Evolutionary conservation across 1,139 yeast species (phyloP), one percentile per base, ranked within the genome.

Genomic region (Petasospora rhodanensis): DNA sequence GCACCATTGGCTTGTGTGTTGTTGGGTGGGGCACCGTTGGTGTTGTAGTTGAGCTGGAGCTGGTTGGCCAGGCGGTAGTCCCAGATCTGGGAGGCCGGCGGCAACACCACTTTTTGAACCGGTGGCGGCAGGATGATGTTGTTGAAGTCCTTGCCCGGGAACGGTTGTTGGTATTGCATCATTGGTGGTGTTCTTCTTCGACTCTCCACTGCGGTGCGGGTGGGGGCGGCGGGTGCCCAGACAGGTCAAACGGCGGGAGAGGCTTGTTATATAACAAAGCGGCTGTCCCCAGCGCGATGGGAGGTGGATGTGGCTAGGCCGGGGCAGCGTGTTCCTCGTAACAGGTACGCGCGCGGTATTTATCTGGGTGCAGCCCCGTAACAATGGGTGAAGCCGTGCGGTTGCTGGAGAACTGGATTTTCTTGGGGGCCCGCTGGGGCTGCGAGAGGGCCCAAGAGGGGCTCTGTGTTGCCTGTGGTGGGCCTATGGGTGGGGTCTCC

Each of bases 71-170:
- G 22, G 6, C 39, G 29, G 29, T 38, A 35, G 25, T 43, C 40
- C 46, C 47, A 35, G 28, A 41, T 32, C 32, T 45, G 31, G 14
- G 48, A 32, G 12, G 47, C 31, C n/a, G 47, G 36, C 14, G 42
- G 39, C 13, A 40, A 27, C 24, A 45, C 25, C 37, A 35, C 45
- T 34, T 40, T 35, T 24, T 43, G 45, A 20, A 35, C 26, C 5
- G 49, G 49, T 6, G 49, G 49, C 5, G 45, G 41, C 13, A 44
- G 40, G 22, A 43, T 35, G 30, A 41, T 41, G 32, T 33, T 37
- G 32, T 28, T 14, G 18, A 20, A 19, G 32, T 27, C 28, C 27
- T 25, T 31, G 34, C 32, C 19, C 9, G 7, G 19, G 19, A 18
- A 9, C 7, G 19, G 9, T 7, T 7, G 19, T 7, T 18, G 19